Percentiles rank a stretch among this genome's conserved stretches.
phyloP scores from a whole-genome alignment of 2,329 filamentous ascomycete genomes.

The Colletotrichum sp. region DNA sequence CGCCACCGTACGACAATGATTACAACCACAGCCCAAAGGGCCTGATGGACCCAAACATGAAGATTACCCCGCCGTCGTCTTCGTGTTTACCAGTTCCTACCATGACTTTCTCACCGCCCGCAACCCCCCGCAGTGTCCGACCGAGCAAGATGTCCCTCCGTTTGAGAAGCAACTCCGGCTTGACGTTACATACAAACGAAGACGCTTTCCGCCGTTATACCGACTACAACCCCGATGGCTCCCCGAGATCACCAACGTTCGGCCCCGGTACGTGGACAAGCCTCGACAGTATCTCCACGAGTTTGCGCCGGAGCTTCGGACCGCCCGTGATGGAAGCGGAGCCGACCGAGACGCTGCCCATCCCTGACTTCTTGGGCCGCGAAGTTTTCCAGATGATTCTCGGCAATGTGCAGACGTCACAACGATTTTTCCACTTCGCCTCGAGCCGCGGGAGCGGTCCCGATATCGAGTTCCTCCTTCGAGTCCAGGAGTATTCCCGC shows the following conservation, averaged over 20 bases:
- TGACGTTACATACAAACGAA: constrained; percentile 50
- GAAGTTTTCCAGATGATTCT: constrained; percentile 57
- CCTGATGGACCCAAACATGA: background rate
- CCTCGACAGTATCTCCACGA: constrained; percentile 22
- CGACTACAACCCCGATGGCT: constrained; percentile 47
- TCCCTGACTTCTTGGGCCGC: constrained; percentile 53
- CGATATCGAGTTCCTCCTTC: constrained; percentile 57
- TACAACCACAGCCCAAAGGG: background rate
- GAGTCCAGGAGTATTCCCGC: constrained; percentile 52
- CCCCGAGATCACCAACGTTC: constrained; percentile 30
- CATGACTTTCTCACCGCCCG: constrained; percentile 28
- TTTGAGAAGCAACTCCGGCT: constrained; percentile 51
- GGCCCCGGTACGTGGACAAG: constrained; percentile 21
- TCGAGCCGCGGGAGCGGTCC: constrained; percentile 49
- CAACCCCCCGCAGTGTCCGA: constrained; percentile 23
- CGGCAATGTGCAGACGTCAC: constrained; percentile 50
- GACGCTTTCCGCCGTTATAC: constrained; percentile 50
- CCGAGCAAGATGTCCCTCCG: constrained; percentile 28
- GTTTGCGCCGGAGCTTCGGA: constrained; percentile 14
- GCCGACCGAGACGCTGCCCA: constrained; percentile 24
- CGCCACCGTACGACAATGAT: constrained; percentile 16
- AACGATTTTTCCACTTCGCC: constrained; percentile 55
- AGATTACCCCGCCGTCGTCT: background rate
- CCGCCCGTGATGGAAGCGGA: background rate
- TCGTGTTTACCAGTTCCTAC: background rate